Evolutionary conservation across 2,329 filamentous ascomycete species (phyloP).

Genomic region (Aspergillus candidus): DNA sequence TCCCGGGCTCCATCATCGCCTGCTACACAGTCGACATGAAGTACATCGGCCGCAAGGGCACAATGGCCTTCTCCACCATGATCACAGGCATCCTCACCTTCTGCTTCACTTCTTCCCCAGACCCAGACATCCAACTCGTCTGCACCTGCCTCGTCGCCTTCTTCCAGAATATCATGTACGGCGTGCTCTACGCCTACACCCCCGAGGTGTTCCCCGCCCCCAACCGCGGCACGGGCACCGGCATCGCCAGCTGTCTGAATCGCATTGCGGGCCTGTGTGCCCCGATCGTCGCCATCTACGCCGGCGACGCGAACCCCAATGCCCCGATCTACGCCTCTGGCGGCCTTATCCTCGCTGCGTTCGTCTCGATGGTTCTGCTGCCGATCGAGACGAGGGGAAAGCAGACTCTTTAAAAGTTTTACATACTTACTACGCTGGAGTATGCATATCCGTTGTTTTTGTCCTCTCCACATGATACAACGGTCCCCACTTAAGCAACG

Average conservation of each 20-base stretch:
- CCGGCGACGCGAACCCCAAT: conserved; percentile 31
- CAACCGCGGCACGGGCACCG: conserved; percentile 50
- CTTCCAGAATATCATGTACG: conserved; percentile 54
- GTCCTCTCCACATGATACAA: neutral
- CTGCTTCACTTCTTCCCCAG: conserved; percentile 48
- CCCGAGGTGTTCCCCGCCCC: conserved; percentile 55
- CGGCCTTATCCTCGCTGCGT: conserved; percentile 40
- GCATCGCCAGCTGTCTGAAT: conserved; percentile 42
- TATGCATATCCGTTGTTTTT: neutral
- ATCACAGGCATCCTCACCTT: conserved; percentile 51
- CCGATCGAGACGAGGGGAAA: conserved; percentile 45
- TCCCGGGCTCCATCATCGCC: conserved; percentile 70
- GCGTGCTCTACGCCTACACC: conserved; percentile 54
- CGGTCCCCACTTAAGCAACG: neutral
- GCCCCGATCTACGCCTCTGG: conserved; percentile 43
- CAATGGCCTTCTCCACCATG: conserved; percentile 48
- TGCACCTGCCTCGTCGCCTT: conserved; percentile 52
- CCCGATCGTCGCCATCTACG: conserved; percentile 42
- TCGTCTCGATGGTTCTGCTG: conserved; percentile 40
- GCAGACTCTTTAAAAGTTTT: too few relatives aligned
- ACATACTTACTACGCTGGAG: too few relatives aligned
- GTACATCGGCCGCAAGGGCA: conserved; percentile 54
- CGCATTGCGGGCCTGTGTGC: conserved; percentile 41
- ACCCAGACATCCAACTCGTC: conserved; percentile 45
- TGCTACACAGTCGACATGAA: conserved; percentile 67